Percentiles rank a stretch among this genome's conserved stretches.
phyloP scores from a whole-genome alignment of 2,329 filamentous ascomycete genomes.

The Colletotrichum agaves region DNA sequence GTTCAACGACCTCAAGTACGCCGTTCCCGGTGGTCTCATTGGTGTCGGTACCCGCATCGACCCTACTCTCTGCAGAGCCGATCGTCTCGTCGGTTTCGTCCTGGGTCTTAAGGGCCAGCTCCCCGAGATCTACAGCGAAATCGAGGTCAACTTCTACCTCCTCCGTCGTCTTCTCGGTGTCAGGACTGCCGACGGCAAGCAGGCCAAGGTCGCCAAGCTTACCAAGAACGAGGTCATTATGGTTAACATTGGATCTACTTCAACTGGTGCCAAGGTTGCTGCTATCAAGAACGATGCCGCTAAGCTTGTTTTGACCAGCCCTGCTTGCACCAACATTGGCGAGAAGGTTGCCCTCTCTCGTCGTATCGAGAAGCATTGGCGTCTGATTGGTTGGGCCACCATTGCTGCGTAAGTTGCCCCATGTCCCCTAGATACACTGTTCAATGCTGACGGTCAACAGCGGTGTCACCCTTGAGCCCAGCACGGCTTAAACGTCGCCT shows the following conservation, averaged over 20 bases:
- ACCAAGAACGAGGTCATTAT: conserved; percentile 99
- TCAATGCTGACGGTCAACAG: conserved; percentile 48
- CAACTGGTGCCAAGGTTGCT: conserved; percentile 95
- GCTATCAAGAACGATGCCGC: conserved; percentile 98
- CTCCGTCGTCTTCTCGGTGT: conserved; percentile 94
- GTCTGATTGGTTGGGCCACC: conserved; percentile 90
- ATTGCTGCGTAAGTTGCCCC: conserved; percentile 71
- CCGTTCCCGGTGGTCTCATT: conserved; percentile 95
- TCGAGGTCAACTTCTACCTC: conserved; percentile 99
- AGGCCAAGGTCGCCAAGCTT: conserved; percentile 98
- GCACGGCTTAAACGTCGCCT: conserved; percentile 51
- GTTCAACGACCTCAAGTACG: conserved; percentile 96
- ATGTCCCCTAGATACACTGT: neutral
- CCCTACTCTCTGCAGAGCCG: conserved; percentile 96
- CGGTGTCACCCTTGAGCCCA: conserved; percentile 65
- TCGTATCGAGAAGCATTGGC: conserved; percentile 99
- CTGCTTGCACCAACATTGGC: conserved; percentile 95
- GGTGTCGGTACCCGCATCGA: conserved; percentile 98
- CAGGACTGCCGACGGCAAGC: conserved; percentile 97
- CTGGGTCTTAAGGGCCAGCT: conserved; percentile 93
- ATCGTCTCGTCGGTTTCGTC: conserved; percentile 98
- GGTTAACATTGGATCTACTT: conserved; percentile 99
- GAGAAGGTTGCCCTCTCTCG: conserved; percentile 97
- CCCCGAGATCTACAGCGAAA: conserved; percentile 96
- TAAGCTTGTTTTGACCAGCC: conserved; percentile 91